phyloP scores from a whole-genome alignment of 108 stramenopile species.

The Cyclotella kingstonii region DNA sequence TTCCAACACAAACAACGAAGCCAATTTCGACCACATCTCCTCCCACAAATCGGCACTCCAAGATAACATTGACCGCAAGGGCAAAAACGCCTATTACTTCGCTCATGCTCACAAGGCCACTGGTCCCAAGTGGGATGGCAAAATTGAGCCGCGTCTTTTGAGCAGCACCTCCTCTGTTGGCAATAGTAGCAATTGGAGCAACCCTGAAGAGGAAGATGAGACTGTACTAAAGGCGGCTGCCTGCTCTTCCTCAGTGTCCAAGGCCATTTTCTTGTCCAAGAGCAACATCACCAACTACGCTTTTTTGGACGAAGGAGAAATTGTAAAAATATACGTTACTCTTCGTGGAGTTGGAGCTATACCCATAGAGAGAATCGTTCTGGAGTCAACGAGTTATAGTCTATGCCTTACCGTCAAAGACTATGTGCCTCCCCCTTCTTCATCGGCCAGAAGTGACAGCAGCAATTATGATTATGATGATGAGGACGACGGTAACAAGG shows the following conservation, averaged over 20 bases:
- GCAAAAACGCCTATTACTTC: constrained; percentile 84
- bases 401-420: constrained; percentile 62
- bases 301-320: constrained; percentile 65
- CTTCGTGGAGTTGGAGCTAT: constrained; percentile 58
- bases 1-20: background rate
- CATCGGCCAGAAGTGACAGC: no score
- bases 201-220: background rate
- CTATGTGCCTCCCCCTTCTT: constrained; percentile 24
- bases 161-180: constrained; percentile 7
- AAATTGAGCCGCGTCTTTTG: constrained; percentile 67
- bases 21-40: constrained; percentile 7
- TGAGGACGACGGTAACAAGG: no score
- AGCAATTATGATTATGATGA: no score
- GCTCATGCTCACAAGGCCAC: constrained; percentile 70
- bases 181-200: background rate
- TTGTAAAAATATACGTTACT: constrained; percentile 74
- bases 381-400: constrained; percentile 58
- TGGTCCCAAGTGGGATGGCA: constrained; percentile 72
- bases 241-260: constrained; percentile 3
- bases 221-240: background rate
- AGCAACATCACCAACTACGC: constrained; percentile 85
- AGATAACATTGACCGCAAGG: constrained; percentile 75
- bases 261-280: constrained; percentile 43
- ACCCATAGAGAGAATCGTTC: constrained; percentile 45
- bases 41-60: constrained; percentile 55